phyloP scores from a whole-genome alignment of 2,329 filamentous ascomycete species.

The Clarireedia sp. region DNA sequence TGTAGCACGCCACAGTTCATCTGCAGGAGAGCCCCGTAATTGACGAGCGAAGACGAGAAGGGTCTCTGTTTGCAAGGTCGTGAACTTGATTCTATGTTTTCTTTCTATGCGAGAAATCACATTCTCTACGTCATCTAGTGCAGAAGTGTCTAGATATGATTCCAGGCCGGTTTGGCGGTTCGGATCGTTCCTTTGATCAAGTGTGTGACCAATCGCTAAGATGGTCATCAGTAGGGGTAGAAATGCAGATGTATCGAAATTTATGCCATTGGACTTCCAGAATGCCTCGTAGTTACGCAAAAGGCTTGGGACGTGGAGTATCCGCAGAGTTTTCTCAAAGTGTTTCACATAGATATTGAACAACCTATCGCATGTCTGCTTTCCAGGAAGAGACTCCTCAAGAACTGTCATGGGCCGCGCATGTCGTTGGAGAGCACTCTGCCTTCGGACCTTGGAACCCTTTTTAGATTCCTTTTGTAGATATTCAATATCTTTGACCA shows the following conservation, averaged over 20 bases:
- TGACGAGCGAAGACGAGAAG: conserved; percentile 11
- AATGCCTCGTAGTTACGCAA: conserved; percentile 34
- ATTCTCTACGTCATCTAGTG: conserved; percentile 6
- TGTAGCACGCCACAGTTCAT: conserved; percentile 17
- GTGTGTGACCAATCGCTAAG: conserved; percentile 9
- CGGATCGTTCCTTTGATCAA: neutral
- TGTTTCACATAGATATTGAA: conserved; percentile 34
- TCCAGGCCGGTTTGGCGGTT: conserved; percentile 3
- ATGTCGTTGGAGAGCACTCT: conserved; percentile 3
- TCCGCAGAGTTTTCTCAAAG: conserved; percentile 35
- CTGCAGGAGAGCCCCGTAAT: conserved; percentile 3
- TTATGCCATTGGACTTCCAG: conserved; percentile 26
- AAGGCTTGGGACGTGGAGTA: conserved; percentile 38
- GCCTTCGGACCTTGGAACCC: conserved; percentile 5
- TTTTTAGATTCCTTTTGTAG: conserved; percentile 5
- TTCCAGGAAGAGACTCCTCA: conserved; percentile 8
- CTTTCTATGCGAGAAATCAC: conserved; percentile 11
- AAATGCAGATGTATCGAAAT: conserved; percentile 6
- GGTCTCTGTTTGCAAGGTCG: conserved; percentile 10
- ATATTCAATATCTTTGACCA: conserved; percentile 10
- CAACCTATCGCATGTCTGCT: conserved; percentile 7
- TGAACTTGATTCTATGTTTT: conserved; percentile 10
- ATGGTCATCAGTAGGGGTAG: conserved; percentile 12
- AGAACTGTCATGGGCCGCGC: neutral
- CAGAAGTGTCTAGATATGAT: conserved; percentile 9